Evolutionary conservation across 2,329 filamentous ascomycete species (phyloP).

Genomic region (Fusarium palustre): DNA sequence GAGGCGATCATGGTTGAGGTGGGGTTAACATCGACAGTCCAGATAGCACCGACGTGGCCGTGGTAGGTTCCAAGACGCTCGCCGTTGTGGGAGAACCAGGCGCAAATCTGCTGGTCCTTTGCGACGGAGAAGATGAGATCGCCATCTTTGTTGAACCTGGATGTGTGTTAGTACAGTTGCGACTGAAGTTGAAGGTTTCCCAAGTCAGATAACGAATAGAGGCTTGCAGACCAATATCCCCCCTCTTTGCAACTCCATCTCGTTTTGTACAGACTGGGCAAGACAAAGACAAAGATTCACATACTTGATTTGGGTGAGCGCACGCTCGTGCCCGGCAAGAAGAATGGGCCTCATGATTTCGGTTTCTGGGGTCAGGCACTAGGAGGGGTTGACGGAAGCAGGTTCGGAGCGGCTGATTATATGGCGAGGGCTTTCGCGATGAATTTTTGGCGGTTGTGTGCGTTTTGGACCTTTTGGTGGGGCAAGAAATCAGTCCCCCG

Average conservation of each 20-base stretch:
- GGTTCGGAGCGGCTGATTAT: conserved; percentile 49
- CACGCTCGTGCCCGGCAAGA: conserved; percentile 95
- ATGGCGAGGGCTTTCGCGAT: conserved; percentile 52
- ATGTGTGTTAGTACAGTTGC: conserved; percentile 32
- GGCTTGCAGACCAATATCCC: conserved; percentile 5
- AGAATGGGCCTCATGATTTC: conserved; percentile 94
- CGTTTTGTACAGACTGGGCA: neutral
- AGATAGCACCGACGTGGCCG: conserved; percentile 97
- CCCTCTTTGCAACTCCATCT: conserved; percentile 7
- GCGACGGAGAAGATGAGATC: conserved; percentile 95
- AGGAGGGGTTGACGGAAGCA: conserved; percentile 48
- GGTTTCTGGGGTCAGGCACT: conserved; percentile 40
- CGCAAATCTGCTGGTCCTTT: conserved; percentile 97
- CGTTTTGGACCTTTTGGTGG: conserved; percentile 53
- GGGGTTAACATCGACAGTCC: conserved; percentile 97
- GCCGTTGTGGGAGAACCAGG: conserved; percentile 97
- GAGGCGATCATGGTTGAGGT: conserved; percentile 92
- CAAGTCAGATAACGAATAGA: conserved; percentile 10
- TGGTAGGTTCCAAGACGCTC: conserved; percentile 97
- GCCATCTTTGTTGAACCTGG: conserved; percentile 90
- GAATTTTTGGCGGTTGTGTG: conserved; percentile 61
- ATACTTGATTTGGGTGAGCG: conserved; percentile 92
- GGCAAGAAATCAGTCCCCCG: conserved; percentile 48
- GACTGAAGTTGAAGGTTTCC: conserved; percentile 10
- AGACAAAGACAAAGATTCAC: conserved; percentile 41